A percentile compares a stretch with the other conserved stretches of the same genome.
phyloP scores from a whole-genome alignment of 805 yeast species.

The Metschnikowia noctiluminum region DNA sequence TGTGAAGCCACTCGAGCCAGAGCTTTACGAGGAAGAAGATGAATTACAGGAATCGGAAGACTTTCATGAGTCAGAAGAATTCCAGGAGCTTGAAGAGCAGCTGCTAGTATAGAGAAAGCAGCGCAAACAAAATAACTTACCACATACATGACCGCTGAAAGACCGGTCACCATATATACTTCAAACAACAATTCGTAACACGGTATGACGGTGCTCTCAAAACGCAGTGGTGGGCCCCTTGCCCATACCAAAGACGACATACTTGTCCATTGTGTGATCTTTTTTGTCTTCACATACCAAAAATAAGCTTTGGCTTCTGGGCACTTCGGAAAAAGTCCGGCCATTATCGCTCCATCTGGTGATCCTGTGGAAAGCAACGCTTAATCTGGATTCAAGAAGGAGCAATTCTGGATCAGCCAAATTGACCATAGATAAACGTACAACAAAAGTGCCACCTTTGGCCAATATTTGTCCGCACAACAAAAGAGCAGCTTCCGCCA shows the following conservation, averaged over 20 bases:
- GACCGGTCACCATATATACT: not conserved
- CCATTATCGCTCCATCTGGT: constrained; percentile 16
- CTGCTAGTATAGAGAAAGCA: constrained; percentile 8
- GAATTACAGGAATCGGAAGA: not conserved
- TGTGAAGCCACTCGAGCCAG: not conserved
- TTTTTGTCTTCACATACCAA: constrained; percentile 25
- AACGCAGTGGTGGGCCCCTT: not conserved
- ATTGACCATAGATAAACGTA: constrained; percentile 27
- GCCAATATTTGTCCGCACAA: constrained; percentile 27
- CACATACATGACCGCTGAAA: not conserved
- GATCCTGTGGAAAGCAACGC: constrained; percentile 27
- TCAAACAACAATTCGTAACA: not conserved
- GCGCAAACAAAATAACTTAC: no score
- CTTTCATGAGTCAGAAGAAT: not conserved
- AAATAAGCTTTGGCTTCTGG: constrained; percentile 20
- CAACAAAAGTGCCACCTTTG: constrained; percentile 30
- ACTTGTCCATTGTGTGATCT: constrained; percentile 11
- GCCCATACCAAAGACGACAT: constrained; percentile 13
- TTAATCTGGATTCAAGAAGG: constrained; percentile 23
- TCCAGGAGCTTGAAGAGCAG: constrained; percentile 4
- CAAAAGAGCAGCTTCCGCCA: constrained; percentile 39
- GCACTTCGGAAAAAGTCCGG: constrained; percentile 1
- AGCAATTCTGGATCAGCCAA: constrained; percentile 28
- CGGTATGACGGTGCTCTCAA: no score
- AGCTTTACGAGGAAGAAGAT: not conserved